phyloP scores from a whole-genome alignment of 2,329 filamentous ascomycete genomes.

The Paecilomyces sp. region DNA sequence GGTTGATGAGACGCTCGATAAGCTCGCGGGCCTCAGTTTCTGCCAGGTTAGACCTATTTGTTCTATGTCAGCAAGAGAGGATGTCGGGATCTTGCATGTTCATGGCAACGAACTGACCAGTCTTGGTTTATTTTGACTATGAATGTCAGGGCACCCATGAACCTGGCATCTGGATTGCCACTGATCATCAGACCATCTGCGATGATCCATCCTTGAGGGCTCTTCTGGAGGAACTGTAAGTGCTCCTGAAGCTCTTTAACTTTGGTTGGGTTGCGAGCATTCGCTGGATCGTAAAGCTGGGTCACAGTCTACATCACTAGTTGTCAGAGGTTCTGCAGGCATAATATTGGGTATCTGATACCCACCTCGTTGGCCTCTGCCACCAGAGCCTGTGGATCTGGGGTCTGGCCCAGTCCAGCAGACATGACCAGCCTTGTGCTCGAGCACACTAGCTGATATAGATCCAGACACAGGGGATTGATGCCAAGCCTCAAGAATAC shows the following conservation, averaged over 20 bases:
- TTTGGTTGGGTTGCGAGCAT: slow-evolving; percentile 36
- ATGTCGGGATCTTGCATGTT: not conserved
- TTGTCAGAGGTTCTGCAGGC: not conserved
- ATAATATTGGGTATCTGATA: slow-evolving; percentile 1
- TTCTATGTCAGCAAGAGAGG: not conserved
- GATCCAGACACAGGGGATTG: slow-evolving; percentile 8
- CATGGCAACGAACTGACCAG: slow-evolving; percentile 43
- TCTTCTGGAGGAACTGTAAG: slow-evolving; percentile 71
- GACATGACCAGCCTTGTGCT: slow-evolving; percentile 19
- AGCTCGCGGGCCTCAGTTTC: slow-evolving; percentile 26
- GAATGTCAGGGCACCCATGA: slow-evolving; percentile 88
- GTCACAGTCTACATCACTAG: slow-evolving; percentile 28
- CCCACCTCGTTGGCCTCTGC: slow-evolving; percentile 22
- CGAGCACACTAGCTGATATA: slow-evolving; percentile 9
- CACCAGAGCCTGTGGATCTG: slow-evolving; percentile 18
- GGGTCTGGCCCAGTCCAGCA: slow-evolving; percentile 14
- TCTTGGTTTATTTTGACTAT: slow-evolving; percentile 94
- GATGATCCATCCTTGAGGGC: slow-evolving; percentile 76
- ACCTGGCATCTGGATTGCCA: slow-evolving; percentile 68
- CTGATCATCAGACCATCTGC: slow-evolving; percentile 67
- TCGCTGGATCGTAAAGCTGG: slow-evolving; percentile 34
- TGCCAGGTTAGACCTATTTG: slow-evolving; percentile 28
- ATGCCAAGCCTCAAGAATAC: slow-evolving; percentile 13
- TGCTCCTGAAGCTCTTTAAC: slow-evolving; percentile 59
- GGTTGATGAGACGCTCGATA: slow-evolving; percentile 33